Base-by-base conservation (phyloP, 768 basidiomycete genomes). In the Fomitopsis pulvina region DNA sequence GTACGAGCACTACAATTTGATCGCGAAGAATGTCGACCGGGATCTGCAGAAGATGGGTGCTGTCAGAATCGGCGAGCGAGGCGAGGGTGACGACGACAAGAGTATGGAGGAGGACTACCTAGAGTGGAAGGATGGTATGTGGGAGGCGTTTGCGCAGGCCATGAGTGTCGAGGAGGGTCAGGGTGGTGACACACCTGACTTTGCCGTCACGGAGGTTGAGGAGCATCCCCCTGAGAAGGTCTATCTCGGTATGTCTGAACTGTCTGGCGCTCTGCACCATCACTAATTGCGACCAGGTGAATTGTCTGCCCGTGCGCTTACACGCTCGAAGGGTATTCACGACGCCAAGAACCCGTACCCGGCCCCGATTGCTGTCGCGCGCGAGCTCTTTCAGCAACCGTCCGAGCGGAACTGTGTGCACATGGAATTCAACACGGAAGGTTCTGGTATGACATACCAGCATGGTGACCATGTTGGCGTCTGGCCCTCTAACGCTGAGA, bases 81-180 rank as follows among this genome's bases (percentile, higher is more conserved):
- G 95, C 9, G 94, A 98, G 68, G 95, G 95, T 55, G 96, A 99
- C 62, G 95, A 99, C 63, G 96, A 99, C 69, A 96, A 96, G 75
- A 92, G 88, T 63, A 97, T 99, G 94, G 95, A 99, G 66, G 95
- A 99, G 71, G 95, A 99, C 67, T 99, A 98, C 66, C 80, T 99
- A 11, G 93, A 91, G 60, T 99, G 95, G 95, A 99, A 98, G 68
- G 95, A 99, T 62, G 78, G 76, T 58, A 94, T 98, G 93, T 98
- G 93, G 89, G 84, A 87, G 16, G 81, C 83, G 4, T 90, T 98
- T 53, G 77, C 92, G n/a, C 66, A 74, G 48, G 78, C 78, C 20
- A 78, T 97, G 78, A 77, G 78, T 46, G 92, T 96, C 45, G 94
- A 97, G 66, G 96, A 97, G 66, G 95, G 96, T 30, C 93, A 93